Percentiles rank a stretch among this genome's conserved stretches.
Evolutionary conservation across 2,329 filamentous ascomycete species (phyloP).

Genomic region (Lomentospora prolificans): DNA sequence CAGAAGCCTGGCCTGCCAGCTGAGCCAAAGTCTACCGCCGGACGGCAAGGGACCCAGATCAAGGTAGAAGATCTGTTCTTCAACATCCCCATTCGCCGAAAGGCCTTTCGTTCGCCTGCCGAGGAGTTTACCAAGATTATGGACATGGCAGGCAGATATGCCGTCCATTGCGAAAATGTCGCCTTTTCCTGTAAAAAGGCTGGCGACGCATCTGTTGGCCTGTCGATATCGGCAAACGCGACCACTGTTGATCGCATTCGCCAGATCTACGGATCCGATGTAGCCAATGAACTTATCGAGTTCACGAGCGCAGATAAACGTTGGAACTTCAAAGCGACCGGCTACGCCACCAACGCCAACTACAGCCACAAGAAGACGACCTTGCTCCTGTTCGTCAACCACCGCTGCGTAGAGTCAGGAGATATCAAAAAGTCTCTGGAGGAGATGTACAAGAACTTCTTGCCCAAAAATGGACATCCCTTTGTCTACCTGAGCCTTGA

Average conservation of each 20-base stretch:
- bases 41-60: constrained; percentile 85
- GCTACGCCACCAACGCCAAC: constrained; percentile 85
- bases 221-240: constrained; percentile 68
- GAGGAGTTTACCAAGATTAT: constrained; percentile 98
- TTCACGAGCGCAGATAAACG: constrained; percentile 63
- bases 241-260: constrained; percentile 74
- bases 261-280: constrained; percentile 72
- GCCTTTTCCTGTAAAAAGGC: constrained; percentile 96
- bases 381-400: constrained; percentile 89
- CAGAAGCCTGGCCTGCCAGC: constrained; percentile 79
- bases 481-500: constrained; percentile 89
- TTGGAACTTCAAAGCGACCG: constrained; percentile 75
- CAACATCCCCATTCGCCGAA: constrained; percentile 79
- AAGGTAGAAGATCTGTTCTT: constrained; percentile 96
- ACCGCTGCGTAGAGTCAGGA: constrained; percentile 83
- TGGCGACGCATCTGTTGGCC: constrained; percentile 72
- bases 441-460: constrained; percentile 75
- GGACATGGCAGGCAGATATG: constrained; percentile 87
- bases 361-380: constrained; percentile 86
- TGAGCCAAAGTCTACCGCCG: constrained; percentile 81
- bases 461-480: constrained; percentile 89
- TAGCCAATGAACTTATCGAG: constrained; percentile 80
- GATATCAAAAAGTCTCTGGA: constrained; percentile 84
- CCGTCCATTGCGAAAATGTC: constrained; percentile 83
- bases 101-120: constrained; percentile 80